phyloP scores from a whole-genome alignment of 192 early-diverging fungal species.

The Rhizophagus sp. region DNA sequence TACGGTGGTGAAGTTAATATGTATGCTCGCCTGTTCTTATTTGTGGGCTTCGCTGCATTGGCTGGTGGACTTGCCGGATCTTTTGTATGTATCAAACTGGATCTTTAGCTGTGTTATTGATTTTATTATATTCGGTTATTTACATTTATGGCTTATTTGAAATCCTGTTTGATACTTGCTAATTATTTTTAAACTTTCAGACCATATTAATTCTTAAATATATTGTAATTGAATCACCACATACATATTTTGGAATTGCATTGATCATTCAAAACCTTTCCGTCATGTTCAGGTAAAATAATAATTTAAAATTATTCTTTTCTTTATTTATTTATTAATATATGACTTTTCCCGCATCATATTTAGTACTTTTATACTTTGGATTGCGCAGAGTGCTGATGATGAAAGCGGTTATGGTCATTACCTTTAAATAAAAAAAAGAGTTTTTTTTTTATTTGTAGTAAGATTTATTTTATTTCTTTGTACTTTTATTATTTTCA shows the following conservation, averaged over 20 bases:
- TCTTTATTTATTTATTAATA: background rate
- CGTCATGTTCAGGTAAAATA: slow-evolving; percentile 33
- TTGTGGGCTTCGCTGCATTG: slow-evolving; percentile 61
- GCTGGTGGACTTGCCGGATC: slow-evolving; percentile 63
- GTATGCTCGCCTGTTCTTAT: slow-evolving; percentile 50
- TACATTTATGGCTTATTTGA: too few species aligned
- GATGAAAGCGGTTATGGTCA: slow-evolving; percentile 34
- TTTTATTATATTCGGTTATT: too few species aligned
- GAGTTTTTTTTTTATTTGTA: background rate
- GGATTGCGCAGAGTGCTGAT: slow-evolving; percentile 43
- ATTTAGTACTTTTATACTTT: slow-evolving; percentile 43
- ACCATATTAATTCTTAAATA: slow-evolving; percentile 34
- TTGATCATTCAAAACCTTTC: slow-evolving; percentile 21
- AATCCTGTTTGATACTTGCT: background rate
- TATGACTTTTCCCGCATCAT: background rate
- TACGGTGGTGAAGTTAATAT: too few species aligned
- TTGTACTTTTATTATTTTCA: background rate
- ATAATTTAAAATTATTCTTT: background rate
- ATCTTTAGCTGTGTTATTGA: too few species aligned
- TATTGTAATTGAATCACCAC: slow-evolving; percentile 23
- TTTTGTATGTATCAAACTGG: slow-evolving; percentile 35
- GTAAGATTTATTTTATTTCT: background rate
- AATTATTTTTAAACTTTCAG: slow-evolving; percentile 2
- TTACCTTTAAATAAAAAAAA: slow-evolving; percentile 24
- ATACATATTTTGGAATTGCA: slow-evolving; percentile 33